Conservation (phyloP, 768 basidiomycete species). For the Rhizopogon vulgaris region DNA sequence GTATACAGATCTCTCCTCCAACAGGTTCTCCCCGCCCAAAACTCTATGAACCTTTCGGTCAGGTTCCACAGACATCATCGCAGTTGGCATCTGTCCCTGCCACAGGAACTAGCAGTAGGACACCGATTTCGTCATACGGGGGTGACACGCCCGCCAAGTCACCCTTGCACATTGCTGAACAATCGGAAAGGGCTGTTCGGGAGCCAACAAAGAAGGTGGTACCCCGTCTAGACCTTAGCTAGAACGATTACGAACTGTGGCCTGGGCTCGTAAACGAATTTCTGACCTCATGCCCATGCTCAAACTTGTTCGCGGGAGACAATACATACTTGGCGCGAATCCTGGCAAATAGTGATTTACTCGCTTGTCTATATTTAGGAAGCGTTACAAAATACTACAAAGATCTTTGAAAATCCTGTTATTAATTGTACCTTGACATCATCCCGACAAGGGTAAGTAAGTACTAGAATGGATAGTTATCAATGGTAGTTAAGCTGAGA, state of each 20-base stretch:
- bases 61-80: conserved; percentile 16
- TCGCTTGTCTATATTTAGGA: background rate
- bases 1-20: conserved; percentile 45
- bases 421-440: background rate
- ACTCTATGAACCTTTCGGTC: conserved; percentile 36
- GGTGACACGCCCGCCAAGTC: conserved; percentile 41
- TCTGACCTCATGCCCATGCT: background rate
- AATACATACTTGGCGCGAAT: background rate
- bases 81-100: conserved; percentile 11
- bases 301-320: background rate
- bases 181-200: background rate
- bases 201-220: conserved; percentile 14
- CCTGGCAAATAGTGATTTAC: background rate
- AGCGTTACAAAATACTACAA: background rate
- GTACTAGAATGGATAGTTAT: background rate
- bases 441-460: background rate
- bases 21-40: conserved; percentile 28
- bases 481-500: background rate
- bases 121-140: conserved; percentile 59
- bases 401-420: background rate
- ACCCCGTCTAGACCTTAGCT: conserved; percentile 23
- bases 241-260: background rate
- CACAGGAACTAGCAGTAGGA: conserved; percentile 34
- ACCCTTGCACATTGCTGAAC: conserved; percentile 15
- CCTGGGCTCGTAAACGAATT: background rate